phyloP scores from a whole-genome alignment of 1,139 yeast species.

The Blastobotrys petasosporus region DNA sequence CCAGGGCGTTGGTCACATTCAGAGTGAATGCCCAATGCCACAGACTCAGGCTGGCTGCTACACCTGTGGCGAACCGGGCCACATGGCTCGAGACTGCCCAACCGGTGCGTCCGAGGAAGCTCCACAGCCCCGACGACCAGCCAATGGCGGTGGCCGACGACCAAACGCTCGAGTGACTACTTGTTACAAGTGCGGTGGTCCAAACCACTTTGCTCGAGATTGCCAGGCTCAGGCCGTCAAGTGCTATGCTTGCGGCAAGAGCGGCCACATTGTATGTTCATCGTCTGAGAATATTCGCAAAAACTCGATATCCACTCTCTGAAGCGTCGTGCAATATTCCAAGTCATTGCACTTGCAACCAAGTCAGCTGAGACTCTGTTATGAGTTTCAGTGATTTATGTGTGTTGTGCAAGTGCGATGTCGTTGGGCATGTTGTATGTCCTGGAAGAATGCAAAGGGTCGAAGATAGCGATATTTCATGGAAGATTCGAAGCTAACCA shows the following conservation, averaged over 20 bases:
- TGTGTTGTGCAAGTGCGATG: too few species aligned
- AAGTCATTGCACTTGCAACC: too few species aligned
- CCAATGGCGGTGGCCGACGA: constrained; percentile 8
- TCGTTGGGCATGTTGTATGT: too few species aligned
- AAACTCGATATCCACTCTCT: too few species aligned
- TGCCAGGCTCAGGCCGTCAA: constrained; percentile 73
- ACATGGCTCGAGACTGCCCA: constrained; percentile 62
- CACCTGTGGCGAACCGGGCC: constrained; percentile 70
- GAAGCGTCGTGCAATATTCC: too few species aligned
- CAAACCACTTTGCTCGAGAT: constrained; percentile 88
- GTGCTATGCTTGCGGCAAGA: constrained; percentile 84
- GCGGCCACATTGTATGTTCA: constrained; percentile 54
- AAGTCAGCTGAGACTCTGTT: too few species aligned
- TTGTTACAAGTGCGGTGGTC: constrained; percentile 90
- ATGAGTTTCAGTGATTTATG: too few species aligned
- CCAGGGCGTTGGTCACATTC: constrained; percentile 66
- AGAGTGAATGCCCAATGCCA: constrained; percentile 51
- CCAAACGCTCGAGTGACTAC: constrained; percentile 40
- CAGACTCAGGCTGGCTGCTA: constrained; percentile 15
- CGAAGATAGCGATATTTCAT: too few species aligned
- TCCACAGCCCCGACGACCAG: constrained; percentile 59
- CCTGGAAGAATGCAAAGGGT: too few species aligned
- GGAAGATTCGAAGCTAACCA: too few species aligned
- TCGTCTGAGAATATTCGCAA: too few species aligned
- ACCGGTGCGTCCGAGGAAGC: constrained; percentile 16